Evolutionary conservation across 1,284 basidiomycete species (phyloP), one percentile per base, ranked within the genome.

Genomic region (Erythrobasidium hasegawianum): DNA sequence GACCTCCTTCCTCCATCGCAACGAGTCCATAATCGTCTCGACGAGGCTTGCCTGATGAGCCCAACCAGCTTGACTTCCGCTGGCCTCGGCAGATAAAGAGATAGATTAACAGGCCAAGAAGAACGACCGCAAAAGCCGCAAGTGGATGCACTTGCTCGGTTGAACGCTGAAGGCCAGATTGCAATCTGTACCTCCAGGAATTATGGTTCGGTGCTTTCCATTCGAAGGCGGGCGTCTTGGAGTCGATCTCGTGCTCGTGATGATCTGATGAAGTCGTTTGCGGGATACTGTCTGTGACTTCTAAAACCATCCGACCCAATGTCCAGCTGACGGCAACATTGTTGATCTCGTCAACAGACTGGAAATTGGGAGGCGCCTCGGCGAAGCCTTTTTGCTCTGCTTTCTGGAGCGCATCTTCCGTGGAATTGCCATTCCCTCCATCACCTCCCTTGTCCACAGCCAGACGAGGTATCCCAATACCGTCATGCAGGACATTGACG

Each of bases 311-410:
- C 78, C 97, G 97, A 52, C 96, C 95, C 29, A 98, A 81, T 1
- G 95, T 97, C 95, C 95, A 98, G 72, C 86, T 92, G 75, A 99
- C 93, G 38, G 91, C 89, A 58, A 96, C 90, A 72, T 90, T 90
- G 29, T 86, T 87, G 39, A 99, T 89, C 39, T 86, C 85, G 76
- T 97, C 93, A 78, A 96, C 82, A 57, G 88, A 91, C 79, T 97
- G 96, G 79, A 98, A 91, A 53, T 85, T 80, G 26, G 89, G 86
- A 69, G 82, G 73, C 39, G 71, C 50, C 49, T 73, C 80, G 64
- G 86, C 86, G 24, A 95, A 81, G 16, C 90, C 90, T 77, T 94
- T 94, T 77, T 83, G 82, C 67, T 83, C 81, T 14, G 90, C 90
- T 74, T 90, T 84, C 57, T 83, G 79, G 47, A 83, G 84, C 16